Base-by-base conservation (phyloP, 2,329 filamentous ascomycete species). In the Clonostachys rhizophaga region DNA sequence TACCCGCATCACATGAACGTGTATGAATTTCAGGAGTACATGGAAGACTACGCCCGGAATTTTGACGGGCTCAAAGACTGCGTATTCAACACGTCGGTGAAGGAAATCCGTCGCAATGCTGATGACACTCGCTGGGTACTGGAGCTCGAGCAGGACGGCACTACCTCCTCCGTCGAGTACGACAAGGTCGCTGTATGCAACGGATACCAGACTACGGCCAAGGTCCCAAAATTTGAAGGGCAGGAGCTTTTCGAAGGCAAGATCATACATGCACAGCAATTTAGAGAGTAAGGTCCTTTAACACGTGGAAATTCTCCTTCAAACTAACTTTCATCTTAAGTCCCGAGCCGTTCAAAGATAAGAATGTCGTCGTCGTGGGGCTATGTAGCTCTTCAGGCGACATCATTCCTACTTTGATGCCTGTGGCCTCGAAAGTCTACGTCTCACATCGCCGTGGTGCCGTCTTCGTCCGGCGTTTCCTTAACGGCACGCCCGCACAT, bases 301-400 rank as follows among this genome's bases (percentile, higher is more conserved):
- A 48, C 20, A 33, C 13, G 43, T 48, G 42, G 5, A 33, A 7
- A 14, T 17, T 30, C 24, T 30, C 24, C 24, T 30, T 30, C 24
- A 30, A 30, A 30, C 24, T 30, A 30, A 30, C 24, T 10, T 9
- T 4, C 24, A 30, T 30, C 24, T 20, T 24, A 18, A 48, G 59
- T 13, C 55, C 58, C 1, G 54, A 59, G 6, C 43, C 51, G 5
- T 74, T 71, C 54, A 59, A 63, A 13, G 65, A 58, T 9, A 69
- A 73, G 50, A 69, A 58, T 10, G 68, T 76, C 3, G 48, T 76
- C 1, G 57, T 76, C 0, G 58, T 75, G 3, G 72, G 72, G 5
- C 54, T 74, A 20, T 66, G 67, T 13, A 68, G 66, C 42, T 71
- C 67, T 1, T 55, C 55, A 2, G 57, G 54, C 17, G 61, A 63